Evolutionary conservation across 2,329 filamentous ascomycete species (phyloP).

Genomic region (Curvularia sp.): DNA sequence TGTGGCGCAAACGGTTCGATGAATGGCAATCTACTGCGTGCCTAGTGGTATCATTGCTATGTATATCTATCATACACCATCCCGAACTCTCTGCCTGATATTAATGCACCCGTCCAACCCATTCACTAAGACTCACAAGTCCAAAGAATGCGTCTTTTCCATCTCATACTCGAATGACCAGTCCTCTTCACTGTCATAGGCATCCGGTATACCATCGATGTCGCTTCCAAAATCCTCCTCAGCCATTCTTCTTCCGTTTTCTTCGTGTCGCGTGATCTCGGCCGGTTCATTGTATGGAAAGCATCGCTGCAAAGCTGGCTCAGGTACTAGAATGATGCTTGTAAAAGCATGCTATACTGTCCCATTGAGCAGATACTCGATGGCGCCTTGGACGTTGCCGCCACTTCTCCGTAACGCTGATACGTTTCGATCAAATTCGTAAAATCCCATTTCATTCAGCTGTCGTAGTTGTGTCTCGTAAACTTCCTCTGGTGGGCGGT

Average conservation of each 20-base stretch:
- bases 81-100: slow-evolving; percentile 6
- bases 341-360: slow-evolving; percentile 31
- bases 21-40: neutral
- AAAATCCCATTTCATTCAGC: slow-evolving; percentile 99
- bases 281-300: slow-evolving; percentile 6
- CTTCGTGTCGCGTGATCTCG: slow-evolving; percentile 8
- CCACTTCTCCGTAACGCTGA: slow-evolving; percentile 85
- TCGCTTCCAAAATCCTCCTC: slow-evolving; percentile 17
- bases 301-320: neutral
- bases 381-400: slow-evolving; percentile 90
- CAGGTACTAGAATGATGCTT: slow-evolving; percentile 1
- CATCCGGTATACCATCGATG: slow-evolving; percentile 13
- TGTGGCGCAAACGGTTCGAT: neutral
- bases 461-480: slow-evolving; percentile 90
- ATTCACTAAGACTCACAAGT: neutral
- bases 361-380: slow-evolving; percentile 69
- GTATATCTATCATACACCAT: slow-evolving; percentile 1
- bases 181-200: slow-evolving; percentile 17
- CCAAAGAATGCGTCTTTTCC: slow-evolving; percentile 9
- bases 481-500: slow-evolving; percentile 87
- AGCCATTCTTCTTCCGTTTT: neutral
- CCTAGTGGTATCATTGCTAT: slow-evolving; percentile 19
- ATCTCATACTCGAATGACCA: slow-evolving; percentile 12
- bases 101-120: slow-evolving; percentile 4
- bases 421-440: slow-evolving; percentile 92